phyloP scores from a whole-genome alignment of 352 stramenopile genomes.

The Labyrinthula sp. region DNA sequence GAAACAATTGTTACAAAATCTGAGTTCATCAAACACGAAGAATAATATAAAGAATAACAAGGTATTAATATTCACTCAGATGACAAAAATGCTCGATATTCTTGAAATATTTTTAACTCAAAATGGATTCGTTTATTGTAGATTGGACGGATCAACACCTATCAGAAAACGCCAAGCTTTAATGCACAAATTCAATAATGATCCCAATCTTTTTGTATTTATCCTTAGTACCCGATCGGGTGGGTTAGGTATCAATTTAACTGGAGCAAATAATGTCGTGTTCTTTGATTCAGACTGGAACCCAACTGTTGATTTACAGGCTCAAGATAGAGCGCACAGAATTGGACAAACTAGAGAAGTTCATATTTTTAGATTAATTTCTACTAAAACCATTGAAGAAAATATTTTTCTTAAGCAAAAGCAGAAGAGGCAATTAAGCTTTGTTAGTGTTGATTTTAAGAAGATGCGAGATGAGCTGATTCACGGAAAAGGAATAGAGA shows the following conservation, averaged over 20 bases:
- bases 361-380: constrained; percentile 93
- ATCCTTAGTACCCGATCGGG: constrained; percentile 89
- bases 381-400: constrained; percentile 88
- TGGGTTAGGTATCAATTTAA: constrained; percentile 93
- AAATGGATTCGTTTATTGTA: constrained; percentile 85
- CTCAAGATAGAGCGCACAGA: constrained; percentile 83
- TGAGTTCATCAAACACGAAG: constrained; percentile 73
- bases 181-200: constrained; percentile 95
- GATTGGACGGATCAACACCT: constrained; percentile 84
- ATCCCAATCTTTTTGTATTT: constrained; percentile 86
- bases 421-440: constrained; percentile 89
- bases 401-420: constrained; percentile 96
- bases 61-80: constrained; percentile 86
- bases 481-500: background rate
- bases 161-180: constrained; percentile 79
- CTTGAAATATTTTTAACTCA: constrained; percentile 94
- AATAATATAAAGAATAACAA: too few relatives aligned
- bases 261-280: constrained; percentile 75
- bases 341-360: constrained; percentile 95
- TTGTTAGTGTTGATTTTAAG: constrained; percentile 52
- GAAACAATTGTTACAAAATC: constrained; percentile 66
- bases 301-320: constrained; percentile 67
- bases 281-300: constrained; percentile 81
- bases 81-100: constrained; percentile 97
- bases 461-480: background rate